Evolutionary conservation across 2,329 filamentous ascomycete species (phyloP).

Genomic region (Pseudocercospora crystallina): DNA sequence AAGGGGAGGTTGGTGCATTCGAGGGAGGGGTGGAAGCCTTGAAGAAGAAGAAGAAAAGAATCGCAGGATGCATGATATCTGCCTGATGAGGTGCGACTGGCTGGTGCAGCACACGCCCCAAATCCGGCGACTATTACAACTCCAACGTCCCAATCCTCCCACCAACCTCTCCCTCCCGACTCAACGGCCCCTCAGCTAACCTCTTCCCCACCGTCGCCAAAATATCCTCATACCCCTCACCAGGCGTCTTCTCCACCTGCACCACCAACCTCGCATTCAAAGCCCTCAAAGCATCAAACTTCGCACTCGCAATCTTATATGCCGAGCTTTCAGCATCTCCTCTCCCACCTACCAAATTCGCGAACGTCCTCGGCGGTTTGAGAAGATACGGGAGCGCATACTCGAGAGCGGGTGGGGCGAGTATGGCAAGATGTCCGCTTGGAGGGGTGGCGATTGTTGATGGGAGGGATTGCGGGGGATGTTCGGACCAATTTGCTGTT

Average conservation of each 20-base stretch:
- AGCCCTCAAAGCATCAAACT: conserved; percentile 56
- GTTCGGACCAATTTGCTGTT: conserved; percentile 53
- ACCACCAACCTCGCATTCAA: conserved; percentile 48
- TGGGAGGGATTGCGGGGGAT: conserved; percentile 38
- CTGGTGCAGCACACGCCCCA: no score
- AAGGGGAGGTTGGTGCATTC: conserved; percentile 76
- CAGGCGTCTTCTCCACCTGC: conserved; percentile 29
- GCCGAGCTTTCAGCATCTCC: conserved; percentile 58
- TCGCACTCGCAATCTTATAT: conserved; percentile 57
- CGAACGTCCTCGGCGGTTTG: conserved; percentile 56
- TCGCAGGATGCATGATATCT: no score
- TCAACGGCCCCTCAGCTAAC: conserved; percentile 45
- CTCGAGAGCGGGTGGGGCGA: conserved; percentile 52
- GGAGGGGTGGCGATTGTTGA: conserved; percentile 36
- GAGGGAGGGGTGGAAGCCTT: conserved; percentile 25
- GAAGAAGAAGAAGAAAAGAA: conserved; percentile 6
- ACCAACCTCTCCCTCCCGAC: conserved; percentile 41
- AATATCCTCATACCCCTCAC: conserved; percentile 41
- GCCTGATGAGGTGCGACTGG: no score
- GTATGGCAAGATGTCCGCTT: conserved; percentile 52
- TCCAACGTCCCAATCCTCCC: conserved; percentile 50
- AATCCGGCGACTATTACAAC: conserved; percentile 27
- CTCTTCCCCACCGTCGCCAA: conserved; percentile 43
- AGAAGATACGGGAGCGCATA: conserved; percentile 58
- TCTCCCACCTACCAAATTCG: conserved; percentile 58